A percentile compares a stretch with the other conserved stretches of the same genome.
phyloP scores from a whole-genome alignment of 2,329 filamentous ascomycete genomes.

The Scedosporium aurantiacum region DNA sequence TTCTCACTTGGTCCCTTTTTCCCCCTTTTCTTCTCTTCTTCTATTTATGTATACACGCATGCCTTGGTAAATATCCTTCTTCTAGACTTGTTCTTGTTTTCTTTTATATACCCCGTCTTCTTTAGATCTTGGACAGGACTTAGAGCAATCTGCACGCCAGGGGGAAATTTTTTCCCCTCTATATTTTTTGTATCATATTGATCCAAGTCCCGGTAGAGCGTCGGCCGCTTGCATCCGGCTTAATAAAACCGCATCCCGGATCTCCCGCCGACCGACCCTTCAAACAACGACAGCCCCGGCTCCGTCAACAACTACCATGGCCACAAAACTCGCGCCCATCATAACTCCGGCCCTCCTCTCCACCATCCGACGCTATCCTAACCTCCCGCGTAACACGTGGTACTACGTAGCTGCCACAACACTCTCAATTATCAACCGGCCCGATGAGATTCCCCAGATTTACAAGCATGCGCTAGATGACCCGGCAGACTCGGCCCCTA shows the following conservation, averaged over 20 bases:
- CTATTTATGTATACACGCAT: not conserved
- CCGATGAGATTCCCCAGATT: conserved; percentile 33
- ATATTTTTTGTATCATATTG: not conserved
- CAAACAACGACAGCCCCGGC: not conserved
- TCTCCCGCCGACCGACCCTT: not conserved
- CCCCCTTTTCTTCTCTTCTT: not conserved
- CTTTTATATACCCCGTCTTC: not conserved
- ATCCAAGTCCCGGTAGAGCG: not conserved
- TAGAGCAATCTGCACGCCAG: not conserved
- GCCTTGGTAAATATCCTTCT: not conserved
- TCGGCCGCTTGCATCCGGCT: not conserved
- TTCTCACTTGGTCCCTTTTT: not conserved
- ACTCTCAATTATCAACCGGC: conserved; percentile 35
- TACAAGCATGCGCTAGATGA: conserved; percentile 29
- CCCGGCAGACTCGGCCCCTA: conserved; percentile 13
- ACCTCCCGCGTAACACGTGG: conserved; percentile 34
- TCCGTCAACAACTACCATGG: not conserved
- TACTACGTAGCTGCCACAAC: conserved; percentile 36
- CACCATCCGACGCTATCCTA: conserved; percentile 26
- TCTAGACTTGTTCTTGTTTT: not conserved
- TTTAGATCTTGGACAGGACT: too few relatives aligned
- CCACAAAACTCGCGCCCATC: conserved; percentile 15
- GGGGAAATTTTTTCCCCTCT: not conserved
- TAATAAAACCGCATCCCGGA: not conserved
- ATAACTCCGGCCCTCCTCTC: conserved; percentile 30